Evolutionary conservation across 139 green algal genomes (phyloP).

Genomic region (Coelastrella sp.): DNA sequence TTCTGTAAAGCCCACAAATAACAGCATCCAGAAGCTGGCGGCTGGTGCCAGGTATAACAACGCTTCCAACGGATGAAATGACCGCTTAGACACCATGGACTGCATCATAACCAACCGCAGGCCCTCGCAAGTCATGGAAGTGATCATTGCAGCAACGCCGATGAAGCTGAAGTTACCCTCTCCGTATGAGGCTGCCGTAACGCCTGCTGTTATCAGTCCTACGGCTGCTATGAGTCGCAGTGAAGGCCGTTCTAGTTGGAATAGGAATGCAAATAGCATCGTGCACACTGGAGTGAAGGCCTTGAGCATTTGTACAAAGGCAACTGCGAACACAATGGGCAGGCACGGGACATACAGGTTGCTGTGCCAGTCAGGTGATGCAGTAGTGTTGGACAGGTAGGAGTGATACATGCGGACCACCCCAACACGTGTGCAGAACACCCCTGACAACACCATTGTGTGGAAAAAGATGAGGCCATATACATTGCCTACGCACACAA

Average conservation of each 20-base stretch:
- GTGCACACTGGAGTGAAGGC: slow-evolving; percentile 44
- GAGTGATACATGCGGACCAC: too few relatives aligned
- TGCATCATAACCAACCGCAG: slow-evolving; percentile 46
- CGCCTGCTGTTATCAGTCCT: slow-evolving; percentile 29
- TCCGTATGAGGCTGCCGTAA: slow-evolving; percentile 16
- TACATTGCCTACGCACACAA: too few relatives aligned
- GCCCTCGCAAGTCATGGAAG: slow-evolving; percentile 31
- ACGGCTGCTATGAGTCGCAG: slow-evolving; percentile 4
- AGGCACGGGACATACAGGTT: neutral
- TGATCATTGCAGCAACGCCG: slow-evolving; percentile 26
- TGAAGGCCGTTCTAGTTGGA: slow-evolving; percentile 12
- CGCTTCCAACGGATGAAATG: slow-evolving; percentile 37
- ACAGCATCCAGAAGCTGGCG: slow-evolving; percentile 18
- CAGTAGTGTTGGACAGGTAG: neutral
- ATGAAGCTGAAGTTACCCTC: slow-evolving; percentile 27
- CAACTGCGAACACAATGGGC: slow-evolving; percentile 17
- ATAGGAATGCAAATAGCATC: slow-evolving; percentile 19
- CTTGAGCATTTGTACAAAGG: slow-evolving; percentile 52
- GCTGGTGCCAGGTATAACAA: slow-evolving; percentile 26
- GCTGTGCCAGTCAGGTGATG: neutral
- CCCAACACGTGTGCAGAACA: too few relatives aligned
- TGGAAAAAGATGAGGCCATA: too few relatives aligned
- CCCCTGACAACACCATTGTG: too few relatives aligned
- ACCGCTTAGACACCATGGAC: neutral
- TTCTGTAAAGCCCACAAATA: slow-evolving; percentile 2